phyloP scores from a whole-genome alignment of 192 early-diverging fungal species.

The Coemansia sp. region DNA sequence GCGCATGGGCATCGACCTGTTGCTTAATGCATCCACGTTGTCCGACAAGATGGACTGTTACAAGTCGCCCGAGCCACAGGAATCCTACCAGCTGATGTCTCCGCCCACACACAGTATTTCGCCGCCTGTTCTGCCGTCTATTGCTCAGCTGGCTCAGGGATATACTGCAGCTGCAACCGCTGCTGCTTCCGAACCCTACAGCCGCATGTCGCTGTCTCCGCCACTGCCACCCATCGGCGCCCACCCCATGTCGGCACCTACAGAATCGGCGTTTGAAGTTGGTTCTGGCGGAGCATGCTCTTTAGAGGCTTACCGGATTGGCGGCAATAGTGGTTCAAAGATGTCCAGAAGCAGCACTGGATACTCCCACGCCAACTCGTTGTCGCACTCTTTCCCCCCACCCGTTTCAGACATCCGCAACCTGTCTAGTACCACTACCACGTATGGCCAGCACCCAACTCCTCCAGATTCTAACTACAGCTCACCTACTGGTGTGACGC shows the following conservation, averaged over 20 bases:
- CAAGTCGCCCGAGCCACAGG: conserved; percentile 3
- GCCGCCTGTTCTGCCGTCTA: conserved; percentile 29
- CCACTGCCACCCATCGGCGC: neutral
- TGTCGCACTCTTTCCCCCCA: conserved; percentile 21
- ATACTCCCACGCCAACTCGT: neutral
- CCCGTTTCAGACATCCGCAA: conserved; percentile 37
- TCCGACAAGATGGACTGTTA: conserved; percentile 28
- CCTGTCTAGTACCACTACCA: conserved; percentile 7
- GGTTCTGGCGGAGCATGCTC: conserved; percentile 22
- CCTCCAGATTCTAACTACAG: conserved; percentile 32
- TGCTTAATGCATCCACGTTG: conserved; percentile 44
- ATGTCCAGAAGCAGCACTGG: neutral
- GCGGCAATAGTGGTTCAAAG: conserved; percentile 4
- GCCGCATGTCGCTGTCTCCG: conserved; percentile 4
- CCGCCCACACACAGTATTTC: conserved; percentile 19
- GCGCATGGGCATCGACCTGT: conserved; percentile 40
- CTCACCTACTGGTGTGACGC: conserved; percentile 18
- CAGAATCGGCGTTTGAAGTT: conserved; percentile 19
- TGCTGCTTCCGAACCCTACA: neutral
- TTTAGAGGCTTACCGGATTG: conserved; percentile 32
- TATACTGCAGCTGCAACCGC: too few relatives aligned
- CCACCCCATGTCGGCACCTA: conserved; percentile 14
- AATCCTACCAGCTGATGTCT: conserved; percentile 23
- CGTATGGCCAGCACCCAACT: conserved; percentile 4
- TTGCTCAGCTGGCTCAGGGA: conserved; percentile 29